Evolutionary conservation across 495 filamentous ascomycete species (phyloP).

Genomic region (Penicillium taxi): DNA sequence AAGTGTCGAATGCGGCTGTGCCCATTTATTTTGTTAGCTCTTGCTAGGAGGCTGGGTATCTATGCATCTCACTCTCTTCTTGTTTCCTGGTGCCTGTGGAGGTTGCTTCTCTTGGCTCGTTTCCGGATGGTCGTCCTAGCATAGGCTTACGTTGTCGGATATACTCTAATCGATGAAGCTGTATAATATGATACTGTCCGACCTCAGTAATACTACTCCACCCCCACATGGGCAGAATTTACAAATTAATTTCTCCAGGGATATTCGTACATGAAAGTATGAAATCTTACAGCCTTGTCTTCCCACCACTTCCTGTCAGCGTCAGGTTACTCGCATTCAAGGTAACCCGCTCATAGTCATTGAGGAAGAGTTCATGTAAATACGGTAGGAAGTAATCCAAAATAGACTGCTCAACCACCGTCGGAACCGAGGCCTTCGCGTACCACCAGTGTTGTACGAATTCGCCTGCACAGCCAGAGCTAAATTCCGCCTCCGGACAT

Average conservation of each 20-base stretch:
- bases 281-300: neutral
- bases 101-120: slow-evolving; percentile 9
- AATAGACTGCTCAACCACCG: slow-evolving; percentile 8
- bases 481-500: slow-evolving; percentile 9
- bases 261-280: too few relatives aligned
- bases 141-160: slow-evolving; percentile 12
- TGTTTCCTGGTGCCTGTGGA: slow-evolving; percentile 8
- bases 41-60: slow-evolving; percentile 13
- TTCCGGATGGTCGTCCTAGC: slow-evolving; percentile 3
- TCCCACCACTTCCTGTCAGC: neutral
- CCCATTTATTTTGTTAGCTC: slow-evolving; percentile 9
- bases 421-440: slow-evolving; percentile 6
- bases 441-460: slow-evolving; percentile 17
- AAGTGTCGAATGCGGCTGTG: slow-evolving; percentile 10
- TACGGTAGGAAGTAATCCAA: slow-evolving; percentile 8
- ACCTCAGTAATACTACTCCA: neutral
- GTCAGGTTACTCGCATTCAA: neutral
- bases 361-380: slow-evolving; percentile 11
- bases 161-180: slow-evolving; percentile 22
- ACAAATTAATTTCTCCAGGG: too few relatives aligned
- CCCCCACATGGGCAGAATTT: neutral
- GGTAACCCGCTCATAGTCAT: neutral
- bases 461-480: slow-evolving; percentile 11
- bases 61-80: slow-evolving; percentile 16
- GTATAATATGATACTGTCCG: slow-evolving; percentile 17